These are phyloP conservation scores for Nothophoma quercina DNA, from an alignment of 2,329 filamentous ascomycete species.

Conservation along the genomic window DNA sequence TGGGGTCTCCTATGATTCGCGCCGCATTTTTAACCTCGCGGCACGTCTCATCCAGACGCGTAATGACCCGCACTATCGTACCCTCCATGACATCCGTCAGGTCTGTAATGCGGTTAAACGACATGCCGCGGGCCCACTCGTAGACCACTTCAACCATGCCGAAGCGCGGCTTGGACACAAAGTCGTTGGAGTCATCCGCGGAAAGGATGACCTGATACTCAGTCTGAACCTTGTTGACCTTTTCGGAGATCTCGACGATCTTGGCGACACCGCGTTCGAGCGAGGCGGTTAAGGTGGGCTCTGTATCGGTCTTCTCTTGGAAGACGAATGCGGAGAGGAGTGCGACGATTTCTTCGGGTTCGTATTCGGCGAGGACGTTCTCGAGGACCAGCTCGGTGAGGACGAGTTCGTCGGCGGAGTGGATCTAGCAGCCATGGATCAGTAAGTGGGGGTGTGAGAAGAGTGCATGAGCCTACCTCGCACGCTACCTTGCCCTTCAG, in stretches of 20 bases:
- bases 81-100: conserved; percentile 96
- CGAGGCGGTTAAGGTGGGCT: conserved; percentile 80
- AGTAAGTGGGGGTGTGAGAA: neutral
- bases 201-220: conserved; percentile 91
- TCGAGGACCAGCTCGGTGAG: conserved; percentile 95
- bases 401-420: conserved; percentile 95
- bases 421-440: conserved; percentile 63
- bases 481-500: conserved; percentile 98
- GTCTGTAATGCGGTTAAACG: conserved; percentile 96
- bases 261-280: conserved; percentile 83
- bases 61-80: conserved; percentile 95
- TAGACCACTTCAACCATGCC: conserved; percentile 97
- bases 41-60: conserved; percentile 92
- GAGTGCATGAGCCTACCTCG: conserved; percentile 62
- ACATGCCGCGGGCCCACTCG: conserved; percentile 97
- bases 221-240: conserved; percentile 89
- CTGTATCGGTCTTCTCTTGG: conserved; percentile 89
- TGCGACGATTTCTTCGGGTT: conserved; percentile 95
- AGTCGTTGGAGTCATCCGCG: conserved; percentile 90
- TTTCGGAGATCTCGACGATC: conserved; percentile 89
- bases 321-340: conserved; percentile 95
- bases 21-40: conserved; percentile 97
- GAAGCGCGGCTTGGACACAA: conserved; percentile 85
- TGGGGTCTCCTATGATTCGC: conserved; percentile 91
- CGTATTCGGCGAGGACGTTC: conserved; percentile 93